Evolutionary conservation across 164 flowering plant genomes (phyloP), one percentile per base, ranked within the genome.

Genomic region (Magnolia changhungtana): DNA sequence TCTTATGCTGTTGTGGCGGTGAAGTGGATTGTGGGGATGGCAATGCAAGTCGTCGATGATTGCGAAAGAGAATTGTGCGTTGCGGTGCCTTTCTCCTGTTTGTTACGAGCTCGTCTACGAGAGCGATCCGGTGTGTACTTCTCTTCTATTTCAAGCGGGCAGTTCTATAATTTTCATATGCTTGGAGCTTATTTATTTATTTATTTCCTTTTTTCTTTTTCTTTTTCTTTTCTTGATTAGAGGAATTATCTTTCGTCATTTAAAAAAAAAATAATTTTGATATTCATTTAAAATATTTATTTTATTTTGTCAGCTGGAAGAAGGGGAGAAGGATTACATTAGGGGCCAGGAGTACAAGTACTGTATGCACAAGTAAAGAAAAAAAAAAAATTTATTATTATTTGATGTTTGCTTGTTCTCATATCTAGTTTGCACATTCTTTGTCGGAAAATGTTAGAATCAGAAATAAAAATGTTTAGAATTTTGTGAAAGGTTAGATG

Each of bases 1-100:
- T n/a, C 50, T 51, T 1, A 8, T 65, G 13, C 5, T 63, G 3
- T 52, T 55, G 63, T 72, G 51, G 20, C 37, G 20, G 51, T 50
- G 63, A 58, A 93, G 98, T 86, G 97, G 96, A 63, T 71, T 91
- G 64, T 91, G 96, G 97, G 98, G 98, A 74, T 78, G 84, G 86
- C 84, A 85, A 63, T 93, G 98, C 87, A 90, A 87, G 79, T 81
- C 89, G 27, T 93, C 98, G 8, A 74, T 75, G 84, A 87, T 86
- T 78, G 94, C 87, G 0, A 92, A 88, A 84, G 98, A 95, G 82
- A 93, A 95, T 83, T 95, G 98, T 81, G 96, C 90, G n/a, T 76
- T 95, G 83, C 77, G 81, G 79, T 95, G 97, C 79, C 88, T 95
- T 68, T 95, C 97, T 31, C 91, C 96, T 0, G 11, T 78, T 77